Base-by-base conservation (phyloP, 164 flowering plant genomes). In the Saururus chinensis region DNA sequence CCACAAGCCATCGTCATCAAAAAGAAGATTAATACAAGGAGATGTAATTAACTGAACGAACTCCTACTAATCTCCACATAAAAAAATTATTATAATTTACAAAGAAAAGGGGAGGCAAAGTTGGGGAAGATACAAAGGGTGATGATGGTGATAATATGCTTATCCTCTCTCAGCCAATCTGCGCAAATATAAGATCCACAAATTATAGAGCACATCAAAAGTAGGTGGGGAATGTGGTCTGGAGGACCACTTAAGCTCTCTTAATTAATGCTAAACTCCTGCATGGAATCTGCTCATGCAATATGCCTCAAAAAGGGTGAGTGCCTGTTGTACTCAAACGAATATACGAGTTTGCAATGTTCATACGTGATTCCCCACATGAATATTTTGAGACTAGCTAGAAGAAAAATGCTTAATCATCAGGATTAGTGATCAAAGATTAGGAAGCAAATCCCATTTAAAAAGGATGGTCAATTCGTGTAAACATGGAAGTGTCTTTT, bases 161-260 rank as follows among this genome's bases (percentile, higher is more conserved):
- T 77, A 77, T 77, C 83, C 79, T 65, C 35, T 60, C 60, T 62
- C 48, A 58, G 59, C 77, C 83, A 69, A 77, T 77, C 58, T 49
- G 22, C 20, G 26, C 42, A 25, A 45, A 56, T 35, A 13, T 17
- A 23, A 54, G 23, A n/a, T 26, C 8, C 35, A 54, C 26, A 22
- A 54, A 45, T 17, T 12, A n/a, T n/a, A 54, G 35, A 40, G 37
- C 41, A 30, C 5, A 19, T 7, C 2, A 37, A 58, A 58, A 20
- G 49, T 45, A 12, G 42, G 22, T 22, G 17, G n/a, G 60, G 17
- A 26, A 57, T 57, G 12, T 30, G 7, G 11, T 14, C 22, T 26
- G 40, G 9, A 25, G 41, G 45, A 58, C 21, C 21, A 58, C 41
- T 19, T 2, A 37, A 58, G 21, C 41, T 4, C 9, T 58, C 17